Conservation (phyloP, 2,329 filamentous ascomycete species). For the Furcasterigmium furcatum region DNA sequence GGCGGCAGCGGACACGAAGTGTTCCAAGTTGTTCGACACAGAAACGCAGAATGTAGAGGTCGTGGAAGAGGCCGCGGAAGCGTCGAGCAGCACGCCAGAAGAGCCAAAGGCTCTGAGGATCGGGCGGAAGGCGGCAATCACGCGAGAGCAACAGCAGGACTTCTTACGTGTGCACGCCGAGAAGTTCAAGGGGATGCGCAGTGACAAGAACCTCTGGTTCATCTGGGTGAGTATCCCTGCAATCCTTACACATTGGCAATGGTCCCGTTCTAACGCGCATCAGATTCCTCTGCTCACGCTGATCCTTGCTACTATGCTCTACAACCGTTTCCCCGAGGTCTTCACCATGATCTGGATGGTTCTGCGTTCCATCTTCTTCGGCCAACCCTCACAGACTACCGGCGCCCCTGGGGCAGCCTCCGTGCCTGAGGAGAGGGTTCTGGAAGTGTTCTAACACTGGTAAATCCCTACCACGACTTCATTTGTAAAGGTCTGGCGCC, state of each 20-base stretch:
- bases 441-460: neutral
- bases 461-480: neutral
- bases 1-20: slow-evolving; percentile 56
- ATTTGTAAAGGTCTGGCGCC: neutral
- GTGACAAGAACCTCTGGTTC: slow-evolving; percentile 65
- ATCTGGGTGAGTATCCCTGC: slow-evolving; percentile 58
- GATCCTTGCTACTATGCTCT: slow-evolving; percentile 46
- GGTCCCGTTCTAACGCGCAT: slow-evolving; percentile 10
- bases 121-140: slow-evolving; percentile 60
- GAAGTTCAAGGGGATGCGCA: slow-evolving; percentile 60
- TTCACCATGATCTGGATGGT: slow-evolving; percentile 18
- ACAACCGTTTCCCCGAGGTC: slow-evolving; percentile 47
- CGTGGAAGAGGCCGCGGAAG: slow-evolving; percentile 34
- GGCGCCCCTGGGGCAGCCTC: neutral
- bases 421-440: neutral
- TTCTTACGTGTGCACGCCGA: slow-evolving; percentile 58
- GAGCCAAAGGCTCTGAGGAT: slow-evolving; percentile 43
- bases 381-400: no score
- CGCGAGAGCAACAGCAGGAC: slow-evolving; percentile 62
- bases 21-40: slow-evolving; percentile 46
- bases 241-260: neutral
- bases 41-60: slow-evolving; percentile 28
- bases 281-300: slow-evolving; percentile 48
- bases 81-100: slow-evolving; percentile 11
- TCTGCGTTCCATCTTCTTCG: slow-evolving; percentile 8